Evolutionary conservation across 2,329 filamentous ascomycete genomes (phyloP).

Genomic region (Metarhizium robertsii): DNA sequence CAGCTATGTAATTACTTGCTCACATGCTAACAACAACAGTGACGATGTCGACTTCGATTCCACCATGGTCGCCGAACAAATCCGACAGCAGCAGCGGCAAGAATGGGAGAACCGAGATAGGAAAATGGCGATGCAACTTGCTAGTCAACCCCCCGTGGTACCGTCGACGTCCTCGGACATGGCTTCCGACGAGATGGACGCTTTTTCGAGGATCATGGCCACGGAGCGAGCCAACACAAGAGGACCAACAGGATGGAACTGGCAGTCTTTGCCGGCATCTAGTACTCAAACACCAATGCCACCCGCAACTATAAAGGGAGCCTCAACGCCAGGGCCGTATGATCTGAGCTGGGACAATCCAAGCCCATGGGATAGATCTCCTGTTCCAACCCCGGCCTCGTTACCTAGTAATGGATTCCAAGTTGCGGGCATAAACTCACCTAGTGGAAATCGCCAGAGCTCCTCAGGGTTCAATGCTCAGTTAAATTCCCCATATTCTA

Average conservation of each 20-base stretch:
- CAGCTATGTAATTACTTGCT: neutral
- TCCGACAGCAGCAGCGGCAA: constrained; percentile 23
- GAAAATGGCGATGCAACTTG: constrained; percentile 19
- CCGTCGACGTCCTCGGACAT: neutral
- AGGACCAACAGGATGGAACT: neutral
- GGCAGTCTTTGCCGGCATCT: constrained; percentile 1
- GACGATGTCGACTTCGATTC: constrained; percentile 24
- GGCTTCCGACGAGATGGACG: constrained; percentile 8
- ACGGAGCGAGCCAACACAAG: constrained; percentile 14
- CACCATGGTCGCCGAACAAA: constrained; percentile 22
- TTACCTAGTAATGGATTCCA: neutral
- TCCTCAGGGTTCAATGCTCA: neutral
- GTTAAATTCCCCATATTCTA: neutral
- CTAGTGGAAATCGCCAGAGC: neutral
- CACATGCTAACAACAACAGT: constrained; percentile 13
- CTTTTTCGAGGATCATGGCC: constrained; percentile 19
- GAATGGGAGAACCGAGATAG: constrained; percentile 19
- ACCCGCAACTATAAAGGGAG: neutral
- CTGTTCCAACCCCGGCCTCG: neutral
- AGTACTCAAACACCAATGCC: neutral
- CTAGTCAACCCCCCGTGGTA: constrained; percentile 10
- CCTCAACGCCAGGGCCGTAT: constrained; percentile 13
- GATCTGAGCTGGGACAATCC: constrained; percentile 5
- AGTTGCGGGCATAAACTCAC: neutral
- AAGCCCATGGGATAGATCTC: neutral